Evolutionary conservation across 441 rosid genomes (phyloP).

Genomic region (Viola pubescens): DNA sequence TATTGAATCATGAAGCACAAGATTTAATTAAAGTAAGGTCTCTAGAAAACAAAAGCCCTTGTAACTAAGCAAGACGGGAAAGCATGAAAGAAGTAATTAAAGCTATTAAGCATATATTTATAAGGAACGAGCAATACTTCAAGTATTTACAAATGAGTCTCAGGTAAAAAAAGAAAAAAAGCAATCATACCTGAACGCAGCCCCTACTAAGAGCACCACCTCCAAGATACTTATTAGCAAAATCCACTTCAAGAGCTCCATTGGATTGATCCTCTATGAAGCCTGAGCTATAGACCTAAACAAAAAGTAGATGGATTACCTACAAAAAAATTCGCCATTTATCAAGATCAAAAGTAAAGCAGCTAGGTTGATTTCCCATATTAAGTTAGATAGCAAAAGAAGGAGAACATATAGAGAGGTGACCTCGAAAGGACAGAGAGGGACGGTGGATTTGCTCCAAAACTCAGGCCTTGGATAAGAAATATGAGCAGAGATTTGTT

Average conservation of each 20-base stretch:
- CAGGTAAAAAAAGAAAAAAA: not conserved
- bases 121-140: too few relatives aligned
- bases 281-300: conserved; percentile 54
- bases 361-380: too few relatives aligned
- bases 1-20: conserved; percentile 4
- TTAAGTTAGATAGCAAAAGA: too few relatives aligned
- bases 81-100: conserved; percentile 6
- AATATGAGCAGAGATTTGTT: conserved; percentile 21
- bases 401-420: not conserved
- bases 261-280: conserved; percentile 65
- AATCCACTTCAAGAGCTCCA: conserved; percentile 78
- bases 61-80: conserved; percentile 9
- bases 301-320: conserved; percentile 9
- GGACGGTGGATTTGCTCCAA: conserved; percentile 57
- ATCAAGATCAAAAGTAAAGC: too few relatives aligned
- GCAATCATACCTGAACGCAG: conserved; percentile 66
- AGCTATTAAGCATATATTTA: not conserved
- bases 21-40: not conserved
- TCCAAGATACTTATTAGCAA: conserved; percentile 81
- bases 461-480: conserved; percentile 46
- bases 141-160: too few relatives aligned
- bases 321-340: not conserved
- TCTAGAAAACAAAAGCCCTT: conserved; percentile 7
- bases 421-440: conserved; percentile 76
- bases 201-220: conserved; percentile 87